phyloP scores from a whole-genome alignment of 1,139 yeast species.

The Suhomyces yuchorum region DNA sequence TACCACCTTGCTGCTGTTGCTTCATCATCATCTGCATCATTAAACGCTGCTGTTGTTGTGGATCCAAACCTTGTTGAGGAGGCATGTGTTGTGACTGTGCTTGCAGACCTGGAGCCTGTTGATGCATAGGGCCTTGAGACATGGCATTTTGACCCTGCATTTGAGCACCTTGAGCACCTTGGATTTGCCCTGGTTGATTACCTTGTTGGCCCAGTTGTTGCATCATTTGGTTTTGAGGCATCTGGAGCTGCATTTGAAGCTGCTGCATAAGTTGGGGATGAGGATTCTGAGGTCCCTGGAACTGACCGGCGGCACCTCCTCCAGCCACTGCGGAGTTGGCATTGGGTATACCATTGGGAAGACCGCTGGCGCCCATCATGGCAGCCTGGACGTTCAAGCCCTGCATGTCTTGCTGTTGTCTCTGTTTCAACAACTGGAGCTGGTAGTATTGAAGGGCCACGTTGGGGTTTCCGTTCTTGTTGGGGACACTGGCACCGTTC shows the following conservation, averaged over 20 bases:
- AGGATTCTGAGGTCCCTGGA: conserved; percentile 12
- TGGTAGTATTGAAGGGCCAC: conserved; percentile 74
- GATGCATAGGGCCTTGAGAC: conserved; percentile 4
- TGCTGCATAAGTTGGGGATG: conserved; percentile 17
- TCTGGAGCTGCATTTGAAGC: conserved; percentile 16
- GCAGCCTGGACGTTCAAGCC: conserved; percentile 37
- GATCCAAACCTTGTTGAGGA: conserved; percentile 17
- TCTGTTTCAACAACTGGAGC: conserved; percentile 64
- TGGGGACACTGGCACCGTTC: conserved; percentile 31
- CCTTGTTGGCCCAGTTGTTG: conserved; percentile 16
- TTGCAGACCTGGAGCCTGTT: conserved; percentile 2
- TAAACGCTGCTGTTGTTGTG: conserved; percentile 23
- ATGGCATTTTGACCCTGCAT: conserved; percentile 13
- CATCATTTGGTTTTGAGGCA: conserved; percentile 14
- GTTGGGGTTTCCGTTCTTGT: conserved; percentile 49
- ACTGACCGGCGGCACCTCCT: conserved; percentile 7
- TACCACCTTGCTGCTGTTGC: conserved; percentile 22
- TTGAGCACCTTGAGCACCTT: conserved; percentile 10
- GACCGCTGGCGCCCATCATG: conserved; percentile 18
- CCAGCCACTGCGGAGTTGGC: conserved; percentile 1
- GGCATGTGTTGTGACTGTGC: conserved; percentile 14
- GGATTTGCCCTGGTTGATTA: conserved; percentile 7
- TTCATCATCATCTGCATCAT: conserved; percentile 31
- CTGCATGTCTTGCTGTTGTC: conserved; percentile 56
- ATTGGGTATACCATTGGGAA: conserved; percentile 12